Percentiles rank a stretch among this genome's conserved stretches.
These are phyloP conservation scores for Hymenoscyphus infarciens DNA, from an alignment of 2,329 filamentous ascomycete species.

Conservation along the genomic window DNA sequence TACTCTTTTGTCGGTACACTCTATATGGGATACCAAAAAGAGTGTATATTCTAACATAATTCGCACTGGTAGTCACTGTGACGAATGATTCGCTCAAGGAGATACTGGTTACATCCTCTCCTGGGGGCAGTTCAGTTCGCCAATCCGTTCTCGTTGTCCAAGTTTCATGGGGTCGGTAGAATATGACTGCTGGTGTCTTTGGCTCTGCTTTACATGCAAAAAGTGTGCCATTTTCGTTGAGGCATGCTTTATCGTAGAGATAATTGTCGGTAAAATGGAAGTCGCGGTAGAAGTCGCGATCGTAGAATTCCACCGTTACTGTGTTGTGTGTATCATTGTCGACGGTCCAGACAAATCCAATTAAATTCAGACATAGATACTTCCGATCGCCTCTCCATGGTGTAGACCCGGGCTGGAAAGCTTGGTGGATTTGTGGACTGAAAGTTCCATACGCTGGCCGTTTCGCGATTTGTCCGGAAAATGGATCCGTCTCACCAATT, in stretches of 20 bases:
- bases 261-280: conserved; percentile 98
- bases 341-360: conserved; percentile 95
- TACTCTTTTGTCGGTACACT: conserved; percentile 87
- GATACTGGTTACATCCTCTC: conserved; percentile 84
- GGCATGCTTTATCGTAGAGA: conserved; percentile 91
- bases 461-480: conserved; percentile 41
- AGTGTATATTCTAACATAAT: conserved; percentile 90
- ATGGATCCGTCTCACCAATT: conserved; percentile 43
- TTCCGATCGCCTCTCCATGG: conserved; percentile 93
- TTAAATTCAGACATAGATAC: conserved; percentile 89
- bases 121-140: conserved; percentile 79
- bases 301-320: conserved; percentile 95
- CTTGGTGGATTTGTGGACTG: conserved; percentile 67
- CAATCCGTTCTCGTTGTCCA: conserved; percentile 92
- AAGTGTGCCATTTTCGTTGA: conserved; percentile 78
- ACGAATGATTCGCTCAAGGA: conserved; percentile 89
- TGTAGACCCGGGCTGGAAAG: conserved; percentile 92
- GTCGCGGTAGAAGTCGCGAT: conserved; percentile 85
- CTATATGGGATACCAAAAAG: conserved; percentile 86
- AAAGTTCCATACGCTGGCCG: conserved; percentile 28
- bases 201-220: conserved; percentile 76
- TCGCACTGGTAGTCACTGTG: conserved; percentile 79
- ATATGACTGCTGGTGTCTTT: conserved; percentile 71
- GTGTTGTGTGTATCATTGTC: conserved; percentile 92
- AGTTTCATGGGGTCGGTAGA: conserved; percentile 94